A percentile compares a stretch with the other conserved stretches of the same genome.
phyloP scores from a whole-genome alignment of 805 yeast genomes.

The Zygosaccharomyces rouxii region DNA sequence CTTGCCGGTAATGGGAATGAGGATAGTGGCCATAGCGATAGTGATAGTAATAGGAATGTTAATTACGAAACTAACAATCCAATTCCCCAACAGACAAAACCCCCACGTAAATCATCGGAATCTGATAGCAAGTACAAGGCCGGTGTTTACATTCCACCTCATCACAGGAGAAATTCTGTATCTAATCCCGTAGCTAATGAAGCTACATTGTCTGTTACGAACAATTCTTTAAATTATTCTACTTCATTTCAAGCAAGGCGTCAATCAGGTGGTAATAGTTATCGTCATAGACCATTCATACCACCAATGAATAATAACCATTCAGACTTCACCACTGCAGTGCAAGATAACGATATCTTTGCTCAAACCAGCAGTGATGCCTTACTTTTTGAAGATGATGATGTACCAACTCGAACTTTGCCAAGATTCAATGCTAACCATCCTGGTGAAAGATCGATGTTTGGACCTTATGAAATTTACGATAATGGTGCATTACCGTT shows the following conservation, averaged over 20 bases:
- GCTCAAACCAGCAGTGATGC: slow-evolving; percentile 30
- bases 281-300: slow-evolving; percentile 8
- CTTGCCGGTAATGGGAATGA: background rate
- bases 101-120: slow-evolving; percentile 4
- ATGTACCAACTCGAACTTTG: slow-evolving; percentile 8
- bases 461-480: slow-evolving; percentile 23
- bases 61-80: background rate
- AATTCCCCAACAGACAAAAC: background rate
- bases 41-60: background rate
- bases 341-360: slow-evolving; percentile 30
- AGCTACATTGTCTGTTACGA: slow-evolving; percentile 22
- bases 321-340: slow-evolving; percentile 27
- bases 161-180: slow-evolving; percentile 41
- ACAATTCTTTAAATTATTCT: slow-evolving; percentile 21
- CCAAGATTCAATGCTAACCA: background rate
- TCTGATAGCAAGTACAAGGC: slow-evolving; percentile 20
- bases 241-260: slow-evolving; percentile 14
- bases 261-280: background rate
- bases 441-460: slow-evolving; percentile 16
- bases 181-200: slow-evolving; percentile 15
- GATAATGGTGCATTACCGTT: slow-evolving; percentile 5
- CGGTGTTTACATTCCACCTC: slow-evolving; percentile 48
- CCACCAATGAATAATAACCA: slow-evolving; percentile 17
- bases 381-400: slow-evolving; percentile 33
- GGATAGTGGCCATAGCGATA: background rate